phyloP scores from a whole-genome alignment of 2,329 filamentous ascomycete genomes.

The Dryadomyces quercivorus region DNA sequence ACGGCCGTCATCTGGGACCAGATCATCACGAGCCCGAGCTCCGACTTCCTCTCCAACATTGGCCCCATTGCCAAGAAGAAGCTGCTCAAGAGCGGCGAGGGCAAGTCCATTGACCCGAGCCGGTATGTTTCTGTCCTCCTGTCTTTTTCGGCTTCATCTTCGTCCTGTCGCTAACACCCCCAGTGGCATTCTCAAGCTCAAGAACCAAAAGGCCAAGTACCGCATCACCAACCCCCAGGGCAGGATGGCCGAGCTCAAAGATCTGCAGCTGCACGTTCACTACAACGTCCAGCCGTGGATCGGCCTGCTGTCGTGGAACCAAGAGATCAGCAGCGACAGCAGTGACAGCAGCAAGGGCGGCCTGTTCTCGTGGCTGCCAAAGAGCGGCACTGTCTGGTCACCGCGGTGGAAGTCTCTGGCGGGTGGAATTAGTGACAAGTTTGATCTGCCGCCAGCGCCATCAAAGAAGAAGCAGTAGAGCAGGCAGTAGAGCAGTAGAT shows the following conservation, averaged over 20 bases:
- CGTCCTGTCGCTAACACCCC: background rate
- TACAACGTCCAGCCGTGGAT: constrained; percentile 99
- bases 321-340: constrained; percentile 31
- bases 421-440: constrained; percentile 52
- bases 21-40: constrained; percentile 69
- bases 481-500: no score
- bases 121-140: constrained; percentile 25
- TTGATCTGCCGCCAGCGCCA: constrained; percentile 47
- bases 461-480: constrained; percentile 1
- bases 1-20: constrained; percentile 90
- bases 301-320: constrained; percentile 73
- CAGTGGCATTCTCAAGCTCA: constrained; percentile 62
- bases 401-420: constrained; percentile 48
- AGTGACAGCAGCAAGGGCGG: background rate
- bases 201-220: constrained; percentile 88
- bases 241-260: constrained; percentile 57
- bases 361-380: constrained; percentile 4
- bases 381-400: constrained; percentile 6
- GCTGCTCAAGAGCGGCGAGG: constrained; percentile 43
- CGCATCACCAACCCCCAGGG: constrained; percentile 86
- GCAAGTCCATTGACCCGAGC: constrained; percentile 47
- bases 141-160: background rate
- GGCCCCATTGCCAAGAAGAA: constrained; percentile 50
- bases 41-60: constrained; percentile 49
- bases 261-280: constrained; percentile 69